These are phyloP conservation scores for Jaminaea rosea DNA, from an alignment of 1,284 basidiomycete genomes.

Conservation along the genomic window DNA sequence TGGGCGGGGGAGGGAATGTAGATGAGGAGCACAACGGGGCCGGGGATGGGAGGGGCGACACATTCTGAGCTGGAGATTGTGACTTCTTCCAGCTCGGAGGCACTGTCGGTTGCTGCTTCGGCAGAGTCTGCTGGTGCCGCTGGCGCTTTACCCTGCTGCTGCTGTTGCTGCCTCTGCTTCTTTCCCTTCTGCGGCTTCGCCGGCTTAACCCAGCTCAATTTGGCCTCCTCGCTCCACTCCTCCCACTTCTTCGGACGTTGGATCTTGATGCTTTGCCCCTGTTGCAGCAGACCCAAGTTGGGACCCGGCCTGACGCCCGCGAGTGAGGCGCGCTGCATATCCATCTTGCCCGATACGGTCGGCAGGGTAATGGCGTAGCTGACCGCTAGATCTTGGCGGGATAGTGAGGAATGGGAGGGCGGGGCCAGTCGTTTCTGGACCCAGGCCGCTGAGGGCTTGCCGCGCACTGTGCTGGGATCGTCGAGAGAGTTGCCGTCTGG, in stretches of 20 bases:
- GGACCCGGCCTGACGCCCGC: slow-evolving; percentile 62
- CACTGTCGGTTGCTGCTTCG: slow-evolving; percentile 32
- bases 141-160: too few species aligned
- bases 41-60: slow-evolving; percentile 59
- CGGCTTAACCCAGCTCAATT: slow-evolving; percentile 43
- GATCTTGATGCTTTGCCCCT: slow-evolving; percentile 49
- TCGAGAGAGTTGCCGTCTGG: slow-evolving; percentile 4
- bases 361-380: neutral
- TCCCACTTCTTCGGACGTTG: slow-evolving; percentile 42
- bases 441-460: neutral
- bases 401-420: too few species aligned
- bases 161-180: too few species aligned
- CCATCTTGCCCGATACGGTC: slow-evolving; percentile 63
- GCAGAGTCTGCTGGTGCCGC: too few species aligned
- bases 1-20: slow-evolving; percentile 58
- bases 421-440: neutral
- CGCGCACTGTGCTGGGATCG: slow-evolving; percentile 1
- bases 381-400: too few species aligned
- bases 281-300: slow-evolving; percentile 48
- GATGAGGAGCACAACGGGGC: slow-evolving; percentile 55
- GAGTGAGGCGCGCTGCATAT: slow-evolving; percentile 59
- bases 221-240: slow-evolving; percentile 11
- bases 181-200: slow-evolving; percentile 47
- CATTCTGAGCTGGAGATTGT: slow-evolving; percentile 20
- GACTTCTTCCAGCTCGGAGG: slow-evolving; percentile 6